Evolutionary conservation across 169 alveolate genomes (phyloP).

Genomic region (Amoebophrya sp.): DNA sequence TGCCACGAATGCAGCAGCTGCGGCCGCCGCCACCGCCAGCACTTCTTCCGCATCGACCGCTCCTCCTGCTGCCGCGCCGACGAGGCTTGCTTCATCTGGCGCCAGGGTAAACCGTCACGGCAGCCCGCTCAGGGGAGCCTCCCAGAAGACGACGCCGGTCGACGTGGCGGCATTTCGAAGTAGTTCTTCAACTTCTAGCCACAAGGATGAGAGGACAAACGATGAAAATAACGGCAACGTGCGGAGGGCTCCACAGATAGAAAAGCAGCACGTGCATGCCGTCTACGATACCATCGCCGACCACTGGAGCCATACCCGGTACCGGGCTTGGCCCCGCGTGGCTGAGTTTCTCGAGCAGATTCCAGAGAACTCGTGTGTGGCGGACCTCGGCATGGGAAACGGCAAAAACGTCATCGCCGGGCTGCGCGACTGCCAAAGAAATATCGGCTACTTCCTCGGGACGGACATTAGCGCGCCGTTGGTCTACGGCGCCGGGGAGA

Average conservation of each 20-base stretch:
- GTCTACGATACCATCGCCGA: slow-evolving; percentile 6
- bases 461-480: slow-evolving; percentile 25
- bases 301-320: slow-evolving; percentile 10
- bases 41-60: too few species aligned
- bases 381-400: slow-evolving; percentile 92
- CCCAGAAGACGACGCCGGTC: neutral
- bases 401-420: slow-evolving; percentile 74
- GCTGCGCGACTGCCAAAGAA: slow-evolving; percentile 23
- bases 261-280: neutral
- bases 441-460: slow-evolving; percentile 31
- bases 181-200: neutral
- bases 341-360: neutral
- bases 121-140: neutral
- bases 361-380: slow-evolving; percentile 11
- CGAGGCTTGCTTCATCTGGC: too few species aligned
- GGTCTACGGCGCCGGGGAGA: neutral
- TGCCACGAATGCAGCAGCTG: too few species aligned
- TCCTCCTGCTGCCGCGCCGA: too few species aligned
- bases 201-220: neutral
- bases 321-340: neutral
- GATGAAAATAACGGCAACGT: neutral
- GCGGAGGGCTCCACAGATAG: neutral
- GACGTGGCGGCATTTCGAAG: neutral
- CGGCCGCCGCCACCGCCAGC: too few species aligned
- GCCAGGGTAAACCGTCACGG: too few species aligned